Conservation (phyloP, 257 asterid species). For the Fraxinus anomala region DNA sequence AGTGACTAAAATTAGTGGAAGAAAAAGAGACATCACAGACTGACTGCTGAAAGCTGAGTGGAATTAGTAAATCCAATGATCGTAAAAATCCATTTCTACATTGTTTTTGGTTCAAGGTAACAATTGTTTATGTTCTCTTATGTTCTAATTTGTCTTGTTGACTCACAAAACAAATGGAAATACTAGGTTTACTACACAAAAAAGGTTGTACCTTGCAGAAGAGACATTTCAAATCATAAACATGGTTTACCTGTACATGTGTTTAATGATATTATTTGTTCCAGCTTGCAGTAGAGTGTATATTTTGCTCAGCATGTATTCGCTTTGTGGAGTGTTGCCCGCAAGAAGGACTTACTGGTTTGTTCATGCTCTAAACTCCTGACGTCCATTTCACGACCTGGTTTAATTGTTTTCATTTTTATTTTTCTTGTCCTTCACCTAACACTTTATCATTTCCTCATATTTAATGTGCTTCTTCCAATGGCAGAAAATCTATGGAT, state of each 20-base stretch:
- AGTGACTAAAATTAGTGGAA: constrained; percentile 9
- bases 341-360: constrained; percentile 99
- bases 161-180: neutral
- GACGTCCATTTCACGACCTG: constrained; percentile 11
- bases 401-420: constrained; percentile 12
- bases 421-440: constrained; percentile 10
- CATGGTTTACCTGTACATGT: constrained; percentile 21
- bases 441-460: constrained; percentile 5
- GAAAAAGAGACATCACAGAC: constrained; percentile 10
- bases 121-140: neutral
- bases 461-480: constrained; percentile 30
- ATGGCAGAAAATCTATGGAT: constrained; percentile 92
- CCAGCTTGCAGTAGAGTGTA: constrained; percentile 99
- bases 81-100: constrained; percentile 9
- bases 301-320: constrained; percentile 98
- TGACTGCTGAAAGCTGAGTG: constrained; percentile 20
- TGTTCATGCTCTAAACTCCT: constrained; percentile 34
- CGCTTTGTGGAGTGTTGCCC: constrained; percentile 99
- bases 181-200: neutral
- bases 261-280: constrained; percentile 29
- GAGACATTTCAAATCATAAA: neutral
- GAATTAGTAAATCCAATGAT: constrained; percentile 6
- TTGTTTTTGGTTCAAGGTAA: constrained; percentile 1
- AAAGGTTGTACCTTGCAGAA: constrained; percentile 13
- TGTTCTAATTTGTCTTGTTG: neutral